These are phyloP conservation scores for Nigrograna mackinnonii DNA, from an alignment of 2,329 filamentous ascomycete species.

Conservation along the genomic window DNA sequence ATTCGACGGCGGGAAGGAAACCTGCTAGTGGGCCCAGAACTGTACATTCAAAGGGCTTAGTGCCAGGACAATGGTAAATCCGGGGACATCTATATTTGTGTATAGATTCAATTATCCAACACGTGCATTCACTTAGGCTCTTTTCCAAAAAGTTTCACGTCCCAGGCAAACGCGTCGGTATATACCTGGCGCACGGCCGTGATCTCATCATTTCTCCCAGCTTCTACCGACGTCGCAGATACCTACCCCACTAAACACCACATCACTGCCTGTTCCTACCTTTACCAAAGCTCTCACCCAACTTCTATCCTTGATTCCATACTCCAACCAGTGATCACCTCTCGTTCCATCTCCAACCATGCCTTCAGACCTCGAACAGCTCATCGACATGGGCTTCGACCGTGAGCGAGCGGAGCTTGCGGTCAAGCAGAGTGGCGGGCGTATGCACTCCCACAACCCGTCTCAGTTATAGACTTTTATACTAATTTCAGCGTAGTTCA, in stretches of 20 bases:
- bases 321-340: too few species aligned
- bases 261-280: slow-evolving; percentile 1
- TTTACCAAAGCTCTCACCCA: slow-evolving; percentile 1
- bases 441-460: slow-evolving; percentile 60
- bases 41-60: too few species aligned
- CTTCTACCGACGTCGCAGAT: not conserved
- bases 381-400: slow-evolving; percentile 78
- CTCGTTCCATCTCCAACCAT: slow-evolving; percentile 37
- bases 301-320: slow-evolving; percentile 1
- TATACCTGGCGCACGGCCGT: slow-evolving; percentile 4
- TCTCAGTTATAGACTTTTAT: not conserved
- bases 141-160: too few species aligned
- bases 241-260: slow-evolving; percentile 2
- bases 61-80: too few species aligned
- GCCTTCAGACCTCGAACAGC: slow-evolving; percentile 61
- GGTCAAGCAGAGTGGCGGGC: slow-evolving; percentile 77
- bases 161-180: too few species aligned
- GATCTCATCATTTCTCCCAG: slow-evolving; percentile 2
- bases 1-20: too few species aligned
- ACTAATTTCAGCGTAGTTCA: slow-evolving; percentile 62
- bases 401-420: slow-evolving; percentile 80
- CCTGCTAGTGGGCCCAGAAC: too few species aligned
- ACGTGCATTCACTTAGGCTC: too few species aligned
- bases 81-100: too few species aligned
- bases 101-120: too few species aligned